Conservation (phyloP, 139 green algal genomes). For the Chlamydomonas eustigma region DNA sequence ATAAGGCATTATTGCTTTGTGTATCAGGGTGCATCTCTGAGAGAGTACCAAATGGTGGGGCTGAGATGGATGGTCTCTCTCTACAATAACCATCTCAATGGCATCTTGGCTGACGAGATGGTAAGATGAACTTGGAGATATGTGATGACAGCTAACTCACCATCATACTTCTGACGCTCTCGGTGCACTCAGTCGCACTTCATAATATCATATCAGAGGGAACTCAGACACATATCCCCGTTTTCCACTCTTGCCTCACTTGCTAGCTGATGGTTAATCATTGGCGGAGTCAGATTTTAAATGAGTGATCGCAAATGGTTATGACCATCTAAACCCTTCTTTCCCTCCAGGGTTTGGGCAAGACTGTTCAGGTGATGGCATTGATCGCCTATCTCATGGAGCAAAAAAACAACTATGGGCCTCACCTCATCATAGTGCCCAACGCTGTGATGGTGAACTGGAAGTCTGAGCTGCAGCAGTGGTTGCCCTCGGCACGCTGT, state of each 20-base stretch:
- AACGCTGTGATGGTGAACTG: constrained; percentile 99
- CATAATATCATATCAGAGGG: too few relatives aligned
- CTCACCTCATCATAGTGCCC: constrained; percentile 99
- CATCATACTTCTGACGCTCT: too few relatives aligned
- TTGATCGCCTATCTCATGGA: constrained; percentile 98
- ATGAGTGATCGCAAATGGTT: too few relatives aligned
- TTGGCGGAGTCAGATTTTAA: too few relatives aligned
- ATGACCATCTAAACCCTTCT: constrained; percentile 54
- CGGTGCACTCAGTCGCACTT: too few relatives aligned
- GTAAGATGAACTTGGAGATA: constrained; percentile 28
- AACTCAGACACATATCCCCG: too few relatives aligned
- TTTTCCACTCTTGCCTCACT: too few relatives aligned
- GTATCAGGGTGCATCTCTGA: constrained; percentile 29
- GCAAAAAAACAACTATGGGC: constrained; percentile 91
- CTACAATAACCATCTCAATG: constrained; percentile 85
- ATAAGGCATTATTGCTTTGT: too few relatives aligned
- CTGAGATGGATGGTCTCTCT: constrained; percentile 88
- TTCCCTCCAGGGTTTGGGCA: constrained; percentile 93
- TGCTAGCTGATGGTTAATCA: too few relatives aligned
- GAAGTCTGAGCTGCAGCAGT: constrained; percentile 88
- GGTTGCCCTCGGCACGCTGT: constrained; percentile 72
- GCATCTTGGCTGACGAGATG: constrained; percentile 88
- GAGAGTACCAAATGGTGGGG: constrained; percentile 43
- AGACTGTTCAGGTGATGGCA: constrained; percentile 96
- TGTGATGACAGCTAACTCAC: too few relatives aligned